phyloP scores from a whole-genome alignment of 2,329 filamentous ascomycete species.

The Ceratocystis alfenasii region DNA sequence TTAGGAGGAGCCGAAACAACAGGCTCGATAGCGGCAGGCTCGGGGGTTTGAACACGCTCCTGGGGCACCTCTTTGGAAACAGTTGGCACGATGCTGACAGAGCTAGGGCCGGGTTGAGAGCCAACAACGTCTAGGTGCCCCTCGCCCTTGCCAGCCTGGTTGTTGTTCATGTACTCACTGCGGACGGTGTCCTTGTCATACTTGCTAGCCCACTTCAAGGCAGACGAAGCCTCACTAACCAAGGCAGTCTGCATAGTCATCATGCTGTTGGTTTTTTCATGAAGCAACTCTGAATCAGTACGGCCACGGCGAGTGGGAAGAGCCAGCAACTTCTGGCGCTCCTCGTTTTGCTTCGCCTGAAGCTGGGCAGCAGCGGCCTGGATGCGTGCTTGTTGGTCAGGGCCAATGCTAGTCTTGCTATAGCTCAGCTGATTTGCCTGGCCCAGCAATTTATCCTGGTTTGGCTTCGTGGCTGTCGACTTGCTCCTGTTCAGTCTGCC shows the following conservation, averaged over 20 bases:
- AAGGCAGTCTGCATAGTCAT: conserved; percentile 78
- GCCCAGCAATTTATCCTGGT: conserved; percentile 34
- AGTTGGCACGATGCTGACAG: conserved; percentile 25
- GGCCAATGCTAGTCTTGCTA: conserved; percentile 75
- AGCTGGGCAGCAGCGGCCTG: conserved; percentile 81
- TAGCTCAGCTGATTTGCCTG: conserved; percentile 32
- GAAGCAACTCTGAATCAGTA: conserved; percentile 45
- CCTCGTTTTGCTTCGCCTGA: conserved; percentile 56
- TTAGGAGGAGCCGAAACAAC: conserved; percentile 18
- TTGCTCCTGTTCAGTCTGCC: conserved; percentile 52
- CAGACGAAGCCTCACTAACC: conserved; percentile 74
- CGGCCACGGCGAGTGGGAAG: conserved; percentile 39
- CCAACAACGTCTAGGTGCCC: conserved; percentile 25
- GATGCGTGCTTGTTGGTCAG: conserved; percentile 85
- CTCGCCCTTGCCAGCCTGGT: conserved; percentile 56
- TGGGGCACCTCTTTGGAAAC: conserved; percentile 31
- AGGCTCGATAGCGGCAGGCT: conserved; percentile 26
- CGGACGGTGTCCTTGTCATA: conserved; percentile 85
- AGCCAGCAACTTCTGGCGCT: conserved; percentile 34
- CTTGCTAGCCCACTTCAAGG: conserved; percentile 92
- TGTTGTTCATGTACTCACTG: conserved; percentile 71
- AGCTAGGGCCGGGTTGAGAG: conserved; percentile 24
- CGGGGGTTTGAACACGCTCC: conserved; percentile 32
- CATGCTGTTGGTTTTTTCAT: conserved; percentile 73
- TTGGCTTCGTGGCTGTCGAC: conserved; percentile 56